phyloP scores from a whole-genome alignment of 2,329 filamentous ascomycete species.

The Ceratocystis colombiana region DNA sequence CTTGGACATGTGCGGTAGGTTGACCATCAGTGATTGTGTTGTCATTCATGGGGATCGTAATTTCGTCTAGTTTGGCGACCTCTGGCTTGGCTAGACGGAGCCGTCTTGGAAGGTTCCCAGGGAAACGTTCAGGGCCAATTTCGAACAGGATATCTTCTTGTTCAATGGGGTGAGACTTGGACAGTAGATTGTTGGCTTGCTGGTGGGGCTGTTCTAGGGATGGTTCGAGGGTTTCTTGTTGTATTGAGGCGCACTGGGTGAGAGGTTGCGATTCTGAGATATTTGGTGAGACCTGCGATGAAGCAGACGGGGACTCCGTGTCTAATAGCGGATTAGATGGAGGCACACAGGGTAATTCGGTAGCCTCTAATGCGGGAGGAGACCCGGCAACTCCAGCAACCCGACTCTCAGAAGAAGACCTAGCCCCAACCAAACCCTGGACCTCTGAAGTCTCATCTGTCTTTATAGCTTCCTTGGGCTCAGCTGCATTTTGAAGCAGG shows the following conservation, averaged over 20 bases:
- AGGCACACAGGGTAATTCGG: neutral
- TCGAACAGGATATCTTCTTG: slow-evolving; percentile 12
- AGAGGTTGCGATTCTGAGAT: neutral
- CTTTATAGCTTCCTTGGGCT: neutral
- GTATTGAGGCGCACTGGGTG: neutral
- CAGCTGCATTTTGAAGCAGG: neutral
- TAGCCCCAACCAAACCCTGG: neutral
- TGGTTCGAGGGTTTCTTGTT: neutral
- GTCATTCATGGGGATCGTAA: neutral
- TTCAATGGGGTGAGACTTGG: neutral
- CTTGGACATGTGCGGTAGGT: neutral
- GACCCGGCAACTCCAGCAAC: neutral
- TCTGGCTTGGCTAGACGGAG: slow-evolving; percentile 2
- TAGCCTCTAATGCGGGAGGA: neutral
- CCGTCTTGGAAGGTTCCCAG: slow-evolving; percentile 3
- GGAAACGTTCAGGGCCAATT: slow-evolving; percentile 6
- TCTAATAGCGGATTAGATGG: neutral
- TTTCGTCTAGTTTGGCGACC: neutral
- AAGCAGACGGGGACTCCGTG: neutral
- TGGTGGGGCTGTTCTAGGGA: neutral
- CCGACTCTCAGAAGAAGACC: neutral
- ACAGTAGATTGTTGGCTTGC: neutral
- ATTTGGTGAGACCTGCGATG: neutral
- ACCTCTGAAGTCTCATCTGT: neutral
- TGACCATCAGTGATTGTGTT: neutral